A percentile compares a stretch with the other conserved stretches of the same genome.
Conservation (phyloP, 2,329 filamentous ascomycete species). For the Aureobasidium sp. region DNA sequence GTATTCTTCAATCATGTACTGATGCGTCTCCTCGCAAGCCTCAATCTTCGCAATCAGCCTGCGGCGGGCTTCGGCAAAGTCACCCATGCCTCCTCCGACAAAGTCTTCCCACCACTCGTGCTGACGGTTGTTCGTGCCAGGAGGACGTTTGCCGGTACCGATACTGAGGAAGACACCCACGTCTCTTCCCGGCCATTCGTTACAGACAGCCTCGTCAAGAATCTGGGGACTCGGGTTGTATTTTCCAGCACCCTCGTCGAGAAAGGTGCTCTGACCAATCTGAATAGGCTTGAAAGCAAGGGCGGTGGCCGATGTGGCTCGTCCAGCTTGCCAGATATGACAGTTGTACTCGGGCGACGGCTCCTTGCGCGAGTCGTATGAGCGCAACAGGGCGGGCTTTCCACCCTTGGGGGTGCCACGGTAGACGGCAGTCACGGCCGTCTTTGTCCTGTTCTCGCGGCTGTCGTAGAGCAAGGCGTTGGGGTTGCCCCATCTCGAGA, state of each 20-base stretch:
- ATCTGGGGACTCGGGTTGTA: constrained; percentile 82
- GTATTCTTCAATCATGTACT: constrained; percentile 72
- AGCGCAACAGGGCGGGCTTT: constrained; percentile 65
- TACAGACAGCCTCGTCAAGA: constrained; percentile 81
- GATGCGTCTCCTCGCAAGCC: constrained; percentile 84
- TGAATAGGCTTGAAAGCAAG: constrained; percentile 93
- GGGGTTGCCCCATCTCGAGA: constrained; percentile 63
- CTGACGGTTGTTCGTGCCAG: constrained; percentile 57
- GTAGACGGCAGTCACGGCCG: constrained; percentile 83
- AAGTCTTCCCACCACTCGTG: constrained; percentile 92
- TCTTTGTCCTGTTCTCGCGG: constrained; percentile 67
- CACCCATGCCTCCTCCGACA: constrained; percentile 58
- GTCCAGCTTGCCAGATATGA: constrained; percentile 92
- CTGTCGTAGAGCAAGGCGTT: constrained; percentile 83
- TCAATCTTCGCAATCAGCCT: constrained; percentile 87
- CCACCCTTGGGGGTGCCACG: constrained; percentile 65
- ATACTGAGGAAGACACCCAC: constrained; percentile 88
- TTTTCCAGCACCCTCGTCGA: constrained; percentile 83
- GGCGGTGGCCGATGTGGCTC: constrained; percentile 85
- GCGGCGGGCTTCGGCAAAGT: constrained; percentile 81
- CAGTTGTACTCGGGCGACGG: constrained; percentile 82
- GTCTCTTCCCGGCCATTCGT: constrained; percentile 92
- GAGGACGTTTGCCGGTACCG: constrained; percentile 79
- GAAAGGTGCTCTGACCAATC: constrained; percentile 86
- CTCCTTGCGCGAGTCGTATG: constrained; percentile 91